These are phyloP conservation scores for Cutaneotrichosporon arboriforme DNA, from an alignment of 1,284 basidiomycete species.

Conservation along the genomic window DNA sequence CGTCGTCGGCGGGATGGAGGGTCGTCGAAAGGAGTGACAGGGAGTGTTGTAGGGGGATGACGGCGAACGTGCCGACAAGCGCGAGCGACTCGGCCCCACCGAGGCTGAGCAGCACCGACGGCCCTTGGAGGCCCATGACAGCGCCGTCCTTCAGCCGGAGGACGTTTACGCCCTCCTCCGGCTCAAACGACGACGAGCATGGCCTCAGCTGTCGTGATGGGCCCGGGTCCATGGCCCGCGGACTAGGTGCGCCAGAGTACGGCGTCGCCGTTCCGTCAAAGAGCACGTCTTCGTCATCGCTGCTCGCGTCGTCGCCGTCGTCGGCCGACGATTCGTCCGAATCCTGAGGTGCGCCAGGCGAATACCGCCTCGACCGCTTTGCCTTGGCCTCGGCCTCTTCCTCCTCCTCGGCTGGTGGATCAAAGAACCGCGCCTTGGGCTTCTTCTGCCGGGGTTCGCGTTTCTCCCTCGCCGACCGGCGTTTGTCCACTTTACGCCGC, in stretches of 20 bases:
- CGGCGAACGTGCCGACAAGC: constrained; percentile 34
- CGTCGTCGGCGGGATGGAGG: constrained; percentile 46
- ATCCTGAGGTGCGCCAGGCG: constrained; percentile 28
- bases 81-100: constrained; percentile 25
- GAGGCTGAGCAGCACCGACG: constrained; percentile 35
- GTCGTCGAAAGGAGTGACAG: constrained; percentile 38
- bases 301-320: constrained; percentile 1
- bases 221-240: constrained; percentile 5
- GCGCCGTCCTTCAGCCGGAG: constrained; percentile 9
- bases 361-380: constrained; percentile 21
- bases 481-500: constrained; percentile 8
- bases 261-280: constrained; percentile 22
- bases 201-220: constrained; percentile 9
- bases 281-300: constrained; percentile 11
- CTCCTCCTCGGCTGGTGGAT: not conserved
- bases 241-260: constrained; percentile 23
- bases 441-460: constrained; percentile 1
- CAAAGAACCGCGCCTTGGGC: constrained; percentile 5
- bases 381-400: not conserved
- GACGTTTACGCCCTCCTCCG: constrained; percentile 26
- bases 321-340: constrained; percentile 8
- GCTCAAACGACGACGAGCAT: constrained; percentile 21
- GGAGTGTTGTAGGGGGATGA: constrained; percentile 34
- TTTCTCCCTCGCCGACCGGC: constrained; percentile 5
- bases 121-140: constrained; percentile 18